These are phyloP conservation scores for Periconia sp. DNA, from an alignment of 2,329 filamentous ascomycete genomes.

Conservation along the genomic window DNA sequence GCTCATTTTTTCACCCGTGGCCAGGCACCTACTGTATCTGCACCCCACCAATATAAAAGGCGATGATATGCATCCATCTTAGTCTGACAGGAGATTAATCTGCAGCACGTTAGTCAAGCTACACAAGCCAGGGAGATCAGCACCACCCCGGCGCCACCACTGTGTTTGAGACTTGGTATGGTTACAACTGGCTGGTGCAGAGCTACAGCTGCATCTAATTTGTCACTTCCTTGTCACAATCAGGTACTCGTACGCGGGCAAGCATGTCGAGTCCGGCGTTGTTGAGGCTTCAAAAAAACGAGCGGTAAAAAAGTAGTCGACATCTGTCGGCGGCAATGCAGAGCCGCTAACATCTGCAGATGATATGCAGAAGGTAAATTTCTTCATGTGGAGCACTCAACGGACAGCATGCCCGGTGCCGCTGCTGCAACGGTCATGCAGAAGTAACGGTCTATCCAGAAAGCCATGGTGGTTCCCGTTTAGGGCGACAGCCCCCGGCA, in stretches of 20 bases:
- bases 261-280: not conserved
- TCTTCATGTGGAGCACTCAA: not conserved
- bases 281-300: not conserved
- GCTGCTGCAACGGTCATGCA: not conserved
- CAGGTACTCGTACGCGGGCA: slow-evolving; percentile 5
- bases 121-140: slow-evolving; percentile 31
- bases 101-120: slow-evolving; percentile 32
- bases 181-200: slow-evolving; percentile 14
- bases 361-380: not conserved
- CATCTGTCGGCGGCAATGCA: too few relatives aligned
- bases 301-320: not conserved
- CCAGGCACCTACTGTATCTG: slow-evolving; percentile 11
- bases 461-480: not conserved
- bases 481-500: not conserved
- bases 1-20: slow-evolving; percentile 29
- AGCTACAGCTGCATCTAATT: slow-evolving; percentile 16
- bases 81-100: slow-evolving; percentile 34
- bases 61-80: slow-evolving; percentile 15
- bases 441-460: not conserved
- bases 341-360: not conserved
- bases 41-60: slow-evolving; percentile 6
- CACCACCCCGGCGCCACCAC: slow-evolving; percentile 18
- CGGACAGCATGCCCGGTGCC: not conserved
- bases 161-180: slow-evolving; percentile 19
- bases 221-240: slow-evolving; percentile 25